phyloP scores from a whole-genome alignment of 1,139 yeast genomes.

The Candida sp. region DNA sequence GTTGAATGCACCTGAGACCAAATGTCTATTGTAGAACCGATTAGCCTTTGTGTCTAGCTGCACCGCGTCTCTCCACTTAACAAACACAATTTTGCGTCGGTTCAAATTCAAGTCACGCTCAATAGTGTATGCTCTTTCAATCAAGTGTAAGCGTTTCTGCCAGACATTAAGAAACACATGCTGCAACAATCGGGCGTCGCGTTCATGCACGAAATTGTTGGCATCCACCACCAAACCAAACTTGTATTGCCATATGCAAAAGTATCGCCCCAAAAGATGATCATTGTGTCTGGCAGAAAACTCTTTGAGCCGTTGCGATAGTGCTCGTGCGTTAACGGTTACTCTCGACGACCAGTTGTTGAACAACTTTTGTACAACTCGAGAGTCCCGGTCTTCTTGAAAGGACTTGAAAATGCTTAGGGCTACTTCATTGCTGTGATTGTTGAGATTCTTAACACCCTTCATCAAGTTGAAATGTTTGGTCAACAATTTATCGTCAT shows the following conservation, averaged over 20 bases:
- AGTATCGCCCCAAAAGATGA: slow-evolving; percentile 16
- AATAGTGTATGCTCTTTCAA: slow-evolving; percentile 9
- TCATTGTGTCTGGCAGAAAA: slow-evolving; percentile 13
- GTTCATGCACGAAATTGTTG: slow-evolving; percentile 11
- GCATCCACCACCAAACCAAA: slow-evolving; percentile 9
- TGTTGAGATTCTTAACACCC: not conserved
- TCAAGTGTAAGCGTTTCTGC: slow-evolving; percentile 16
- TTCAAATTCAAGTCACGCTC: slow-evolving; percentile 1
- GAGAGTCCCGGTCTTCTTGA: slow-evolving; percentile 1
- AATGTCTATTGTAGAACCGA: slow-evolving; percentile 11
- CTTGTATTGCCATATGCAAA: slow-evolving; percentile 19
- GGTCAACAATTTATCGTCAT: not conserved
- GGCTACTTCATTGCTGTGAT: not conserved
- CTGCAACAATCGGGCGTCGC: slow-evolving; percentile 11
- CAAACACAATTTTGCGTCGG: slow-evolving; percentile 7
- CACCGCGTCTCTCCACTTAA: slow-evolving; percentile 19
- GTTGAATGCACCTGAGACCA: slow-evolving; percentile 7
- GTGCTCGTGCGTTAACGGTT: not conserved
- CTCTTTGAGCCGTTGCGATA: slow-evolving; percentile 16
- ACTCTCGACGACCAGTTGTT: not conserved
- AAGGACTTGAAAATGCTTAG: not conserved
- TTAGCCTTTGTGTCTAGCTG: slow-evolving; percentile 15
- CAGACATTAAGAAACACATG: slow-evolving; percentile 20
- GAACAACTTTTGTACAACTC: not conserved
- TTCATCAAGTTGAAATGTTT: slow-evolving; percentile 4